Evolutionary conservation across 1,139 yeast species (phyloP), one percentile per base, ranked within the genome.

Genomic region (Yamadazyma dendronema): DNA sequence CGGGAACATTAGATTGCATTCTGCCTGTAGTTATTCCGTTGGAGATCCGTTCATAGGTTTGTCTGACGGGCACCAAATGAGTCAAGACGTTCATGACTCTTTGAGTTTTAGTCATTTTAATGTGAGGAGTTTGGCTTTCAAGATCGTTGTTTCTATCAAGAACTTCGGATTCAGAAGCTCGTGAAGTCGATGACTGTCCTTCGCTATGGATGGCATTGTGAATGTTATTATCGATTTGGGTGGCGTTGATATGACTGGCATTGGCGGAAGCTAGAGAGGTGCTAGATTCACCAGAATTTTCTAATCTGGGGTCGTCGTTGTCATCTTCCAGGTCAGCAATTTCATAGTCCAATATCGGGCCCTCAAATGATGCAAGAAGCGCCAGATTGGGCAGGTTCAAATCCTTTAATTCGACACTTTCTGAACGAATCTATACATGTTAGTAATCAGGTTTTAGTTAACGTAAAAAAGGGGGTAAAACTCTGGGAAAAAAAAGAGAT

Each of bases 1-100:
- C 76, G 0, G 74, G 74, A 7, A 57, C 50, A 42, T 69, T 70
- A 17, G 68, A 42, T 45, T 69, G 74, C 69, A 71, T 67, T 41
- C 77, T 50, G 10, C 76, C 76, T 1, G 74, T 68, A 30, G 59
- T 50, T 19, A 70, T 41, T 3, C 77, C 77, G 46, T 71, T 71
- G 43, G 61, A 62, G 31, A 71, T 59, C 30, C 76, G 49, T 39
- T 71, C 74, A 43, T 71, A 71, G 3, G 77, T 71, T 43, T 67
- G 73, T 40, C 55, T 63, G 31, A 71, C 54, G 4, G 76, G 74
- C 3, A 70, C 48, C 8, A 69, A 47, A 38, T 58, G 64, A 40
- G 61, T 53, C 15, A 67, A 47, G 5, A 65, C 67, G 39, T 63
- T 60, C 40, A 58, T 41, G 24, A 65, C 51, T 24, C 74, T 49